Evolutionary conservation across 139 green algal genomes (phyloP), one percentile per base, ranked within the genome.

Genomic region (Pseudopediastrum boryanum): DNA sequence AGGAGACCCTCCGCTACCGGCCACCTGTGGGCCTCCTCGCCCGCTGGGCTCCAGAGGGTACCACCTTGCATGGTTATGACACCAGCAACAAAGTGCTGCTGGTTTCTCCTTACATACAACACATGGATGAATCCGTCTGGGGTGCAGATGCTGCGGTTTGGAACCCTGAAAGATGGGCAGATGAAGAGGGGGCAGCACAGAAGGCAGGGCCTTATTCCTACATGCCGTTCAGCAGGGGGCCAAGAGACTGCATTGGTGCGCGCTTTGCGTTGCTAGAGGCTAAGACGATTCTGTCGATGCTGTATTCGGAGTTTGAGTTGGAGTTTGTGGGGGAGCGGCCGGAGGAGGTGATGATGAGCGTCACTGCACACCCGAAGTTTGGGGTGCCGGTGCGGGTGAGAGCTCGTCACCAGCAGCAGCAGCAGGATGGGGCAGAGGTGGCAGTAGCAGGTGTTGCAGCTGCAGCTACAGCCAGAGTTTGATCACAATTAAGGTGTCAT

Each of bases 251-350:
- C 61, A 82, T 82, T 13, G 75, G 75, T 2, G 16, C 75, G 63
- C 50, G 50, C 2, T 82, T 82, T 44, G 75, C 75, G n/a, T 38
- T 75, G 75, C 63, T 82, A 51, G 75, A 82, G 50, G 75, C 75
- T 23, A 82, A 82, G 64, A 67, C 50, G 1, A 51, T 71, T 3
- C 64, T 50, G 38, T 16, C 33, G 7, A 31, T 43, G 61, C 21
- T 70, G 31, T 73, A 61, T 27, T 13, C 61, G n/a, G 10, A 62
- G 33, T 80, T 80, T 50, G 46, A 64, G 1, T 71, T 80, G 41
- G 19, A 64, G 29, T 80, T 73, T 29, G 74, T 62, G 0, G 59
- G 59, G 1, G 31, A 73, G 0, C 61, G 62, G 74, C 74, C 59
- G 2, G 74, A 80, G 74, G 74, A 80, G 61, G 61, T 80, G 16